Evolutionary conservation across 2,329 filamentous ascomycete genomes (phyloP), one percentile per base, ranked within the genome.

Genomic region (Penicillium sp.): DNA sequence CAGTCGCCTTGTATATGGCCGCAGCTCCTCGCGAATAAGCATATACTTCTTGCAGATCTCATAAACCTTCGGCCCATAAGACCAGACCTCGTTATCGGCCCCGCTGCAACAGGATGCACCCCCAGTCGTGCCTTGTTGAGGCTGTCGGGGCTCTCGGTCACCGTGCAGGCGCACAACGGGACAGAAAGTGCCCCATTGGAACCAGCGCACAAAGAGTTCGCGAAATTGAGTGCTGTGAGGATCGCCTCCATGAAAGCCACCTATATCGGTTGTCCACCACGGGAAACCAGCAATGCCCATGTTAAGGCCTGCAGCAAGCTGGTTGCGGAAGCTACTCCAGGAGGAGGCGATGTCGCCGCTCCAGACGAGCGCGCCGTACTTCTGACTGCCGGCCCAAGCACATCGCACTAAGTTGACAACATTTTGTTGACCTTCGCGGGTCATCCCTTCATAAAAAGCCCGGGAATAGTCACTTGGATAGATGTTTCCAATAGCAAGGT

Each of bases 221-320:
- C 84, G 77, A 70, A 89, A 89, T 0, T 65, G 75, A 1, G 75
- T 70, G 46, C 86, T 80, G 0, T 75, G 69, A 0, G 85, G 83
- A 60, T 85, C 78, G 0, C 86, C 86, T 4, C 86, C 86, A 64
- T 89, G 86, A 66, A 89, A 89, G 1, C 87, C 87, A 1, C 87
- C 87, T 55, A 89, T 88, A 62, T 89, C 87, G 0, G 86, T 89
- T 0, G 87, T 89, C 84, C 85, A 89, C 85, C 85, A 88, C 0
- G 85, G 81, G 10, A 88, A 77, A 0, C 87, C 87, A 0, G 84
- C 78, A 4, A 89, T 73, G 0, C 85, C 87, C 82, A 87, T 87
- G 66, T 87, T 86, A 11, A 89, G 73, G 0, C 86, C 87, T 0
- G 87, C 86, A 0, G 83, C 78, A 4, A 89, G 74, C 69, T 89